phyloP scores from a whole-genome alignment of 1,139 yeast species.

The Candida mesenterica region DNA sequence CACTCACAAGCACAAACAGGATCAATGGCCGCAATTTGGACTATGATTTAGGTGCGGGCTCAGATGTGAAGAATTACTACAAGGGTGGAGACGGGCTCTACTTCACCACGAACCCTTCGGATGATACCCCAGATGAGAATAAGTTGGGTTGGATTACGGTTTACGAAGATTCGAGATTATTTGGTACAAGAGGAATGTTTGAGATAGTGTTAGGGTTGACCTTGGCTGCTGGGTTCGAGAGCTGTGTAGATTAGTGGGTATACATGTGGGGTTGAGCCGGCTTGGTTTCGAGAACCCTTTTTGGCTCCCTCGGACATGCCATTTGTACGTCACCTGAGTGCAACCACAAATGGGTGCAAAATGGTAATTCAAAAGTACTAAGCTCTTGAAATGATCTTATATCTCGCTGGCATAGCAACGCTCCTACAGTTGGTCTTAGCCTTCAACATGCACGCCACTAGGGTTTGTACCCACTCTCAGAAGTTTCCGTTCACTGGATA shows the following conservation, averaged over 20 bases:
- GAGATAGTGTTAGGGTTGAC: slow-evolving; percentile 54
- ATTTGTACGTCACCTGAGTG: too few species aligned
- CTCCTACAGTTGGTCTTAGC: too few species aligned
- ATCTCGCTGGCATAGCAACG: too few species aligned
- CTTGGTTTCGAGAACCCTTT: background rate
- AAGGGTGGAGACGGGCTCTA: slow-evolving; percentile 58
- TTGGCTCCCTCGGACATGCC: too few species aligned
- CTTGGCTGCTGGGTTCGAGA: slow-evolving; percentile 53
- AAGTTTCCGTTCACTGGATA: slow-evolving; percentile 31
- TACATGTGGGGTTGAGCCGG: slow-evolving; percentile 2
- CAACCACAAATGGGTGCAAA: too few species aligned
- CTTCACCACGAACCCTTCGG: slow-evolving; percentile 44
- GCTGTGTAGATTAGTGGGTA: slow-evolving; percentile 7
- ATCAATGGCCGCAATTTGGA: slow-evolving; percentile 12
- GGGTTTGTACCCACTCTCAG: slow-evolving; percentile 9
- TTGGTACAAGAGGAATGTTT: slow-evolving; percentile 46
- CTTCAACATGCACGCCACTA: slow-evolving; percentile 1
- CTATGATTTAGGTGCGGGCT: slow-evolving; percentile 30
- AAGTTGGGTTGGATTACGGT: slow-evolving; percentile 66
- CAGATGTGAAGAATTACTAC: slow-evolving; percentile 36
- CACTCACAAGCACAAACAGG: slow-evolving; percentile 2
- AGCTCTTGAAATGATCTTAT: too few species aligned
- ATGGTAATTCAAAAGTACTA: too few species aligned
- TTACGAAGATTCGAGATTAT: slow-evolving; percentile 42
- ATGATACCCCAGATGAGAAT: slow-evolving; percentile 58